Percentiles rank a stretch among this genome's conserved stretches.
Conservation (phyloP, 1,139 yeast species). For the Zhuliangozyma blackwelliae region DNA sequence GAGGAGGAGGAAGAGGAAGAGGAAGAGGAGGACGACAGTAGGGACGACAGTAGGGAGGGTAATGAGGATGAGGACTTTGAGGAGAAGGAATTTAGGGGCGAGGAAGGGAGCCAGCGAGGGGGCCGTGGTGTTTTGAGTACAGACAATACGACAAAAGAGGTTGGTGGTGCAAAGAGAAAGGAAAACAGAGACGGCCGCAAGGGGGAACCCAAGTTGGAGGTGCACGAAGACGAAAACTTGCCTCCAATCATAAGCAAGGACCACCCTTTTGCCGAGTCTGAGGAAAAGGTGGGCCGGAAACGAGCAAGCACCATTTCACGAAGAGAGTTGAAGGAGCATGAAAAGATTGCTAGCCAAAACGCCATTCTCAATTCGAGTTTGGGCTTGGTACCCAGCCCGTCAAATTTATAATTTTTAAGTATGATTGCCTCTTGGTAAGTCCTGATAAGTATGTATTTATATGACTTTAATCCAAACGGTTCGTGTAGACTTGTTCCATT, state of each 20-base stretch:
- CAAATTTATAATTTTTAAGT: too few relatives aligned
- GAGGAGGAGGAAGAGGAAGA: slow-evolving; percentile 12
- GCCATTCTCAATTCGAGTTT: slow-evolving; percentile 16
- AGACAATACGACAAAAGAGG: too few relatives aligned
- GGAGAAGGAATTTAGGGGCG: slow-evolving; percentile 4
- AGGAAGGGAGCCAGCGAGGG: neutral
- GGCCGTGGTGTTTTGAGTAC: neutral
- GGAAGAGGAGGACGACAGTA: slow-evolving; percentile 12
- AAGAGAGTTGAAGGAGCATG: slow-evolving; percentile 16
- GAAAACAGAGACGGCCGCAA: neutral
- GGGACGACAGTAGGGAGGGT: slow-evolving; percentile 12
- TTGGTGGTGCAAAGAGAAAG: neutral
- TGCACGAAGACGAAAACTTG: slow-evolving; percentile 7
- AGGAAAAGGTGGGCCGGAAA: slow-evolving; percentile 1
- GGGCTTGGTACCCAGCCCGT: slow-evolving; percentile 1
- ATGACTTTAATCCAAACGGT: too few relatives aligned
- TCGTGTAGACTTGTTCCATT: too few relatives aligned
- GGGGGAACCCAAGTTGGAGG: slow-evolving; percentile 2
- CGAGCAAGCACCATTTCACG: slow-evolving; percentile 10
- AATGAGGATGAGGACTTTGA: slow-evolving; percentile 10
- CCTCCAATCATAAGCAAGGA: slow-evolving; percentile 6
- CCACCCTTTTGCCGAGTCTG: neutral
- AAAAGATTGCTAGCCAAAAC: slow-evolving; percentile 16
- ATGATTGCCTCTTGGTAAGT: too few relatives aligned
- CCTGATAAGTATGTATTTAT: too few relatives aligned